These are phyloP conservation scores for Azolla pinnata DNA, from an alignment of 75 land plant species.

Conservation along the genomic window DNA sequence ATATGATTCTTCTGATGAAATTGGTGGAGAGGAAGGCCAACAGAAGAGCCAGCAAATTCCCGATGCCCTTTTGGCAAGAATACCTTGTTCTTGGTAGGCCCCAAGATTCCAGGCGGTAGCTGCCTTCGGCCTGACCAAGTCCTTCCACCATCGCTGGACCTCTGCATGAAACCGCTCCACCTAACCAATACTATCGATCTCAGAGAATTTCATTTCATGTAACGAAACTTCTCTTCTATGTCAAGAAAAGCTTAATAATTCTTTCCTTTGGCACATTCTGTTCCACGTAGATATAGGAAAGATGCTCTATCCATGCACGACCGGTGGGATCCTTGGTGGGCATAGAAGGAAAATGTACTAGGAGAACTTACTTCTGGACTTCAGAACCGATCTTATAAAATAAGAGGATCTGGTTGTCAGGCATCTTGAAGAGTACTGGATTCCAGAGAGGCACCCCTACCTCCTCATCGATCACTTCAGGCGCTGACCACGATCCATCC, in stretches of 20 bases:
- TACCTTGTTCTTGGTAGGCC: conserved; percentile 93
- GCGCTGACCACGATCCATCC: conserved; percentile 70
- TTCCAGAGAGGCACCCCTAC: conserved; percentile 92
- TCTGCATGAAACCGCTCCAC: conserved; percentile 95
- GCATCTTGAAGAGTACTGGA: conserved; percentile 81
- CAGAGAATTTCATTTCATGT: not conserved
- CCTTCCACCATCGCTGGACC: conserved; percentile 63
- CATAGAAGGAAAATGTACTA: not conserved
- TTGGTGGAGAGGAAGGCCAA: no score
- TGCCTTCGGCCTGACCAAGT: conserved; percentile 80
- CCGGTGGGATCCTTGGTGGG: not conserved
- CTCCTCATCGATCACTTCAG: conserved; percentile 60
- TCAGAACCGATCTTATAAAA: conserved; percentile 95
- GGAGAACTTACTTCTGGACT: conserved; percentile 69
- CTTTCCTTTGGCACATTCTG: not conserved
- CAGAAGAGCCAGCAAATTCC: no score
- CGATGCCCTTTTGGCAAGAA: not conserved
- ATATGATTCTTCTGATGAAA: not conserved
- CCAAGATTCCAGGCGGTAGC: conserved; percentile 94
- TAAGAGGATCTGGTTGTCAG: conserved; percentile 65
- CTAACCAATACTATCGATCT: conserved; percentile 15
- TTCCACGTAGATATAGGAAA: not conserved
- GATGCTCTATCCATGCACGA: not conserved
- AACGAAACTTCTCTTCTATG: not conserved
- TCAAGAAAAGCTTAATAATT: not conserved